Evolutionary conservation across 305 asterid species (phyloP).

Genomic region (Ajuga reptans): DNA sequence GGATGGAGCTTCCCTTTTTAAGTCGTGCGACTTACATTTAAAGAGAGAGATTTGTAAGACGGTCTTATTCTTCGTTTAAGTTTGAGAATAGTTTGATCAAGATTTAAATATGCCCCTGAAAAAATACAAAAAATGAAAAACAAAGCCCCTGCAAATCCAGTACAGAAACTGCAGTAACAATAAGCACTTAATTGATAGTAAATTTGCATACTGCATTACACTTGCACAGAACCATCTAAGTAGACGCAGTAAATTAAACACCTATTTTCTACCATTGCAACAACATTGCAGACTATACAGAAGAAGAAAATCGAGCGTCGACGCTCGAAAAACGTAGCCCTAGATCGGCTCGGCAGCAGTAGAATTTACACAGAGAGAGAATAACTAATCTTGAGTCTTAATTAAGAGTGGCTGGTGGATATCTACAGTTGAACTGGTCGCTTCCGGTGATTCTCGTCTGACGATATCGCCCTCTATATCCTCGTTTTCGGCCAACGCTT

Average conservation of each 20-base stretch:
- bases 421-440: constrained; percentile 23
- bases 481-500: constrained; percentile 73
- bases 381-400: constrained; percentile 24
- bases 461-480: constrained; percentile 27
- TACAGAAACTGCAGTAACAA: too few relatives aligned
- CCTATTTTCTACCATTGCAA: background rate
- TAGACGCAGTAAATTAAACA: background rate
- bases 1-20: too few relatives aligned
- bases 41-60: too few relatives aligned
- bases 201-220: background rate
- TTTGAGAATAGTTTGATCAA: too few relatives aligned
- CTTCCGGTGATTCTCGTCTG: constrained; percentile 28
- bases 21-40: too few relatives aligned
- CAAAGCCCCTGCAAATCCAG: too few relatives aligned
- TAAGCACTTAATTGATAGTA: background rate
- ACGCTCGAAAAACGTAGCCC: constrained; percentile 6
- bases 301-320: constrained; percentile 26
- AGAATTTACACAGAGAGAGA: constrained; percentile 28
- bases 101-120: too few relatives aligned
- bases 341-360: background rate
- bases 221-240: background rate
- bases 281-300: constrained; percentile 26
- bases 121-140: too few relatives aligned
- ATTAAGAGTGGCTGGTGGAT: constrained; percentile 40
- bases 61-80: too few relatives aligned